These are phyloP conservation scores for Smallanthus sonchifolius DNA, from an alignment of 129 eudicot species.

Conservation along the genomic window DNA sequence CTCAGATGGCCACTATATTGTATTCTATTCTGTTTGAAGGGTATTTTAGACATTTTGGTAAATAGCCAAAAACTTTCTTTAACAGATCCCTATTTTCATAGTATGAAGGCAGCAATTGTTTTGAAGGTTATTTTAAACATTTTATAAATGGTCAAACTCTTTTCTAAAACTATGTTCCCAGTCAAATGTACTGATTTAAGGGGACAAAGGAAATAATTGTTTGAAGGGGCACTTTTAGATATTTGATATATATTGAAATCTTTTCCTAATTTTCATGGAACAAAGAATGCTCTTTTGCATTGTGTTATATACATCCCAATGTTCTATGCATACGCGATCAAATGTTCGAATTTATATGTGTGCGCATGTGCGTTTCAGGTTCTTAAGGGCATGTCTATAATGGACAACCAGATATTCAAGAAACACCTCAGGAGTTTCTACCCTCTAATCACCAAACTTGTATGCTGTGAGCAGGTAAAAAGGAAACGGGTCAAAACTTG, in stretches of 20 bases:
- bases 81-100: background rate
- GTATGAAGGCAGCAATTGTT: background rate
- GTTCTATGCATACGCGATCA: background rate
- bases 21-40: background rate
- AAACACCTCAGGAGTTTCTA: slow-evolving; percentile 83
- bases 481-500: background rate
- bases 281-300: background rate
- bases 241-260: background rate
- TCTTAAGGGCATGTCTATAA: slow-evolving; percentile 78
- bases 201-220: background rate
- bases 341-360: background rate
- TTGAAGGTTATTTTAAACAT: slow-evolving; percentile 12
- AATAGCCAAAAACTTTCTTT: background rate
- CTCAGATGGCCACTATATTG: background rate
- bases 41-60: background rate
- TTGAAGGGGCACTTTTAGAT: background rate
- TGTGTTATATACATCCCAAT: background rate
- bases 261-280: background rate
- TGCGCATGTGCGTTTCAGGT: slow-evolving; percentile 49
- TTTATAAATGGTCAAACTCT: background rate
- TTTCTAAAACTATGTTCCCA: background rate
- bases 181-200: background rate
- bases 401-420: slow-evolving; percentile 76
- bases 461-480: slow-evolving; percentile 97
- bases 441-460: slow-evolving; percentile 87